Conservation (phyloP, 2,329 filamentous ascomycete genomes). For the Arthrobotrys iridis region DNA sequence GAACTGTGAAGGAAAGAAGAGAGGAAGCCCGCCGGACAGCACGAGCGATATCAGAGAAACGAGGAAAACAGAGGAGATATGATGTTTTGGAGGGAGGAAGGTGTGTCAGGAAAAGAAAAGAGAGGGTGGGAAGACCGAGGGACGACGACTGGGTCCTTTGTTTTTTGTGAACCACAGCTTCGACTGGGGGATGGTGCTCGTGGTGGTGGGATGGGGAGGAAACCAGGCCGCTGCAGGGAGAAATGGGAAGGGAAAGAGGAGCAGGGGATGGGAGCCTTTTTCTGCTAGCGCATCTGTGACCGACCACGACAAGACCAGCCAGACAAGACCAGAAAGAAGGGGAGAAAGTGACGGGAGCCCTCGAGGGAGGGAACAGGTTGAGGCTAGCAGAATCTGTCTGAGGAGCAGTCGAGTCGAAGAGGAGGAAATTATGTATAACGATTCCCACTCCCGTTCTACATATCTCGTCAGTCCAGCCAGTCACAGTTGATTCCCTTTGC, state of each 20-base stretch:
- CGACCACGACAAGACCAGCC: conserved; percentile 41
- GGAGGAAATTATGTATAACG: conserved; percentile 41
- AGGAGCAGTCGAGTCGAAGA: conserved; percentile 14
- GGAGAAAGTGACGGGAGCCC: conserved; percentile 37
- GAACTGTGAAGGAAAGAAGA: conserved; percentile 9
- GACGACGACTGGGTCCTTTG: conserved; percentile 49
- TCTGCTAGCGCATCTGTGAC: conserved; percentile 45
- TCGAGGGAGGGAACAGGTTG: conserved; percentile 1
- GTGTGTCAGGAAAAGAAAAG: conserved; percentile 32
- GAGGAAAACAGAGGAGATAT: conserved; percentile 47
- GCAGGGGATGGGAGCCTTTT: conserved; percentile 35
- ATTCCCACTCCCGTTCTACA: conserved; percentile 20
- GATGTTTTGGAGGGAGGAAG: conserved; percentile 33
- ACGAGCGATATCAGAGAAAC: conserved; percentile 51
- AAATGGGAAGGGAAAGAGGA: conserved; percentile 35
- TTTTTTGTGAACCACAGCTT: conserved; percentile 51
- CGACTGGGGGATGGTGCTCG: conserved; percentile 47
- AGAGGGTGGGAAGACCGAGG: conserved; percentile 47
- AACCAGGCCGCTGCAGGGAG: conserved; percentile 48
- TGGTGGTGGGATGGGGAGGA: conserved; percentile 49
- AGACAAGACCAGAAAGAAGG: conserved; percentile 17
- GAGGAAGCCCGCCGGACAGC: conserved; percentile 40
- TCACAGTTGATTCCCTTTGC: conserved; percentile 15
- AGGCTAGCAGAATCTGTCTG: background rate
- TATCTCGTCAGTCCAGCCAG: conserved; percentile 15